Conservation (phyloP, 495 filamentous ascomycete species). For the Rhypophila decipiens region DNA sequence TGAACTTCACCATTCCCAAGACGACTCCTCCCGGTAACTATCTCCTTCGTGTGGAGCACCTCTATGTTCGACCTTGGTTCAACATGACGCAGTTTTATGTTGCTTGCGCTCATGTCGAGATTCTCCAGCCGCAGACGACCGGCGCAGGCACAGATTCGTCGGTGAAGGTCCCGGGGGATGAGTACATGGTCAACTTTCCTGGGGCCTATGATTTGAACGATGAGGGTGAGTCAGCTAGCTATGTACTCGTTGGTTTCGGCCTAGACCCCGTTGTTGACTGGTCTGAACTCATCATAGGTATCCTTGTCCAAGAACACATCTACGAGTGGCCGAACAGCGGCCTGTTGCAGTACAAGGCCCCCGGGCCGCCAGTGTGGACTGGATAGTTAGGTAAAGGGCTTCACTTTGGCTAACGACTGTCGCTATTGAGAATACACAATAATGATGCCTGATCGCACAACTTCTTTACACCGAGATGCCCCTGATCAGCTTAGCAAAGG, state of each 20-base stretch:
- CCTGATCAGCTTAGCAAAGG: too few species aligned
- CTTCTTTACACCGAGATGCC: too few species aligned
- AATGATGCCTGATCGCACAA: too few species aligned
- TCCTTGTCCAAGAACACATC: constrained; percentile 2
- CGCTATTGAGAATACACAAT: too few species aligned
- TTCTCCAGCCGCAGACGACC: background rate
- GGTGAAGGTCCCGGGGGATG: background rate
- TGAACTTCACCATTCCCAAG: constrained; percentile 7
- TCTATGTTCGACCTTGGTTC: constrained; percentile 1
- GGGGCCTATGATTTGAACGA: background rate
- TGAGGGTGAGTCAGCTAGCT: too few species aligned
- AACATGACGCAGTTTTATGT: constrained; percentile 7
- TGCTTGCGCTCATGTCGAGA: constrained; percentile 3
- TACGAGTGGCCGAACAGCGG: constrained; percentile 4
- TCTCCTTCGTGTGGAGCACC: constrained; percentile 3
- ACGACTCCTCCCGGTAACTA: constrained; percentile 2
- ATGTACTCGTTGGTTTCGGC: too few species aligned
- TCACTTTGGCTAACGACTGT: too few species aligned
- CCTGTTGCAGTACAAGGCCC: constrained; percentile 4
- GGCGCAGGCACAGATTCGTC: too few species aligned
- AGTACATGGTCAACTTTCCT: constrained; percentile 4
- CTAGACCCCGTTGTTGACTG: too few species aligned
- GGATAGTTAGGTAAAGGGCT: background rate
- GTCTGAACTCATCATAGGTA: too few species aligned
- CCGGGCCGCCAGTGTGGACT: constrained; percentile 4